phyloP scores from a whole-genome alignment of 1,139 yeast genomes.

The Lodderomyces metapsilosis region DNA sequence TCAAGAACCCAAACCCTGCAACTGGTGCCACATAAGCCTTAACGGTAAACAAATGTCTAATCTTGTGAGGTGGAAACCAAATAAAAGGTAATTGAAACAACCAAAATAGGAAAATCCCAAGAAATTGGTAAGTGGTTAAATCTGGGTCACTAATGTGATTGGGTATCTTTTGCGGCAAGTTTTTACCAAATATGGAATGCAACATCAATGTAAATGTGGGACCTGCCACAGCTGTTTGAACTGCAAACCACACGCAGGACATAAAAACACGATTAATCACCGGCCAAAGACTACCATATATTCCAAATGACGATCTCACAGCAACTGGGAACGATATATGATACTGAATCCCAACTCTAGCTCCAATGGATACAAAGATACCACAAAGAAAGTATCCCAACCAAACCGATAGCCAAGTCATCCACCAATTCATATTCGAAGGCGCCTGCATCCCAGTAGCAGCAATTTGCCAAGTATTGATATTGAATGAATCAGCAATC shows the following conservation, averaged over 20 bases:
- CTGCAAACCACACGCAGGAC: slow-evolving; percentile 85
- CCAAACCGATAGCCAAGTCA: slow-evolving; percentile 85
- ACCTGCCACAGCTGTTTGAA: slow-evolving; percentile 81
- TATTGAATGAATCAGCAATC: slow-evolving; percentile 85
- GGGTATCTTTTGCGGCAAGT: slow-evolving; percentile 44
- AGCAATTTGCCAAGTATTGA: slow-evolving; percentile 90
- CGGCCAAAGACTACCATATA: slow-evolving; percentile 80
- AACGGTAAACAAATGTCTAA: slow-evolving; percentile 77
- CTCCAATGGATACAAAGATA: slow-evolving; percentile 58
- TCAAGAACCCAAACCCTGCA: slow-evolving; percentile 75
- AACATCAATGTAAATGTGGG: slow-evolving; percentile 76
- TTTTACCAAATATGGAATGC: slow-evolving; percentile 62
- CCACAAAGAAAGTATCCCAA: slow-evolving; percentile 63
- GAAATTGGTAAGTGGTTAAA: slow-evolving; percentile 63
- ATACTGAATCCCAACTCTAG: slow-evolving; percentile 71
- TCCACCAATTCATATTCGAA: slow-evolving; percentile 79
- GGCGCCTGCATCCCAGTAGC: slow-evolving; percentile 64
- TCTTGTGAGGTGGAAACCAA: slow-evolving; percentile 62
- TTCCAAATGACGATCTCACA: slow-evolving; percentile 72
- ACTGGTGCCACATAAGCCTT: slow-evolving; percentile 75
- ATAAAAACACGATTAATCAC: slow-evolving; percentile 75
- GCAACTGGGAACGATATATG: slow-evolving; percentile 80
- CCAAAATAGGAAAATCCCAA: slow-evolving; percentile 80
- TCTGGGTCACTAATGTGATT: slow-evolving; percentile 50
- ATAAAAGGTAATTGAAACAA: slow-evolving; percentile 71